phyloP scores from a whole-genome alignment of 1,284 basidiomycete genomes.

The Ceratobasidium sp. region DNA sequence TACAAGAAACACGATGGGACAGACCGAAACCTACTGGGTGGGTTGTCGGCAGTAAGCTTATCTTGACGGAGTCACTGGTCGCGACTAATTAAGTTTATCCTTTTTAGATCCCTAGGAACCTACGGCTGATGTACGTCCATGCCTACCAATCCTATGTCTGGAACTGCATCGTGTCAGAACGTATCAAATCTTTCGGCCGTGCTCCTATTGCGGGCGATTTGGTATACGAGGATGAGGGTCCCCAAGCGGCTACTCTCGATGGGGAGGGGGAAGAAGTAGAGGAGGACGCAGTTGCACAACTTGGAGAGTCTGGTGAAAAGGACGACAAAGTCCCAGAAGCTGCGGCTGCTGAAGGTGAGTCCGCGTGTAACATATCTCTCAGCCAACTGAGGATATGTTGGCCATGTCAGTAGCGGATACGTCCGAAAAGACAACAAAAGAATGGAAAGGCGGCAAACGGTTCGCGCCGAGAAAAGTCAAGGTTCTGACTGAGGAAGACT shows the following conservation, averaged over 20 bases:
- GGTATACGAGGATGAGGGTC: constrained; percentile 68
- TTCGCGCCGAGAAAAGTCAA: constrained; percentile 68
- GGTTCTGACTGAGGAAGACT: constrained; percentile 77
- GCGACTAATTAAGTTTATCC: constrained; percentile 8
- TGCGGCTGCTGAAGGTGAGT: constrained; percentile 3
- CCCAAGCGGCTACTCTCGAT: constrained; percentile 47
- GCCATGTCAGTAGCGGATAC: not conserved
- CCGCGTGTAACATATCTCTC: too few species aligned
- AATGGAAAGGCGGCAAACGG: constrained; percentile 54
- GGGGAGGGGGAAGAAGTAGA: constrained; percentile 61
- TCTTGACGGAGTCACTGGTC: not conserved
- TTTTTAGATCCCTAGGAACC: constrained; percentile 88
- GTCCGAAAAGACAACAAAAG: constrained; percentile 40
- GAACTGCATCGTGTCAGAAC: constrained; percentile 95
- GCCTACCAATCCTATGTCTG: constrained; percentile 99
- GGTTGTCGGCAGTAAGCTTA: constrained; percentile 77
- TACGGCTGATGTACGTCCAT: constrained; percentile 97
- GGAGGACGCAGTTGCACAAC: constrained; percentile 56
- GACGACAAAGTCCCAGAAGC: constrained; percentile 34
- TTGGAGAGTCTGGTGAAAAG: constrained; percentile 40
- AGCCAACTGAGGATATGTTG: not conserved
- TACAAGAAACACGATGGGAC: constrained; percentile 84
- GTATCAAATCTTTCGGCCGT: constrained; percentile 83
- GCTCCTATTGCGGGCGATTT: constrained; percentile 88
- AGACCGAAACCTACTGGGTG: constrained; percentile 84